Percentiles rank a stretch among this genome's conserved stretches.
Evolutionary conservation across 495 filamentous ascomycete species (phyloP).

Genomic region (Recurvomyces mirabilis): DNA sequence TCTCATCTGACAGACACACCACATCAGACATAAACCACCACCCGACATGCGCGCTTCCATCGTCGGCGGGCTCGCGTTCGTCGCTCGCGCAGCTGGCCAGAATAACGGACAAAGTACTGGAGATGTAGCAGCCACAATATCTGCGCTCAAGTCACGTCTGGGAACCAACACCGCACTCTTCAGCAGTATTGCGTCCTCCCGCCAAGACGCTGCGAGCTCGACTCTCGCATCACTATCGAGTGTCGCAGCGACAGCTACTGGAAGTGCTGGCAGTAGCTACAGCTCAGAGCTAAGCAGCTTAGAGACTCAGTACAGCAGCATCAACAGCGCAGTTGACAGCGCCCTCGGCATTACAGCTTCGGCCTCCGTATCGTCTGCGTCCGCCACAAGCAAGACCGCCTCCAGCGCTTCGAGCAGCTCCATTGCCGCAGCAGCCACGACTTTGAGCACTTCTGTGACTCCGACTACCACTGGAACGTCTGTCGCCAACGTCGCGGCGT

Average conservation of each 20-base stretch:
- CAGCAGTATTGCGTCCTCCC: background rate
- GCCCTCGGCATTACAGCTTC: background rate
- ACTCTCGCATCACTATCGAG: background rate
- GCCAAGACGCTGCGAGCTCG: background rate
- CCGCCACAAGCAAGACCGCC: too few species aligned
- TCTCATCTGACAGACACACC: too few species aligned
- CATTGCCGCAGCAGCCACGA: too few species aligned
- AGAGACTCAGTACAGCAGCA: background rate
- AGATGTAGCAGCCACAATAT: background rate
- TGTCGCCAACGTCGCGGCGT: too few species aligned
- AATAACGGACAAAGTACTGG: background rate
- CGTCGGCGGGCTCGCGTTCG: background rate
- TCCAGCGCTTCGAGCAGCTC: too few species aligned
- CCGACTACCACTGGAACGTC: too few species aligned
- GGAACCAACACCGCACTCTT: background rate
- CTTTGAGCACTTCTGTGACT: too few species aligned
- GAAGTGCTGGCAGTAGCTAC: background rate
- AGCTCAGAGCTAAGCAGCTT: background rate
- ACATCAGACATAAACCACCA: too few species aligned
- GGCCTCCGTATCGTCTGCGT: background rate
- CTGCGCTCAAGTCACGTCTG: background rate
- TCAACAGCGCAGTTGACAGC: background rate
- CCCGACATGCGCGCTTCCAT: conserved; percentile 1
- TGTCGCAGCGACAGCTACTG: background rate
- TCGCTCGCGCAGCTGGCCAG: background rate